phyloP scores from a whole-genome alignment of 2,329 filamentous ascomycete species.

The Diaporthe batatas region DNA sequence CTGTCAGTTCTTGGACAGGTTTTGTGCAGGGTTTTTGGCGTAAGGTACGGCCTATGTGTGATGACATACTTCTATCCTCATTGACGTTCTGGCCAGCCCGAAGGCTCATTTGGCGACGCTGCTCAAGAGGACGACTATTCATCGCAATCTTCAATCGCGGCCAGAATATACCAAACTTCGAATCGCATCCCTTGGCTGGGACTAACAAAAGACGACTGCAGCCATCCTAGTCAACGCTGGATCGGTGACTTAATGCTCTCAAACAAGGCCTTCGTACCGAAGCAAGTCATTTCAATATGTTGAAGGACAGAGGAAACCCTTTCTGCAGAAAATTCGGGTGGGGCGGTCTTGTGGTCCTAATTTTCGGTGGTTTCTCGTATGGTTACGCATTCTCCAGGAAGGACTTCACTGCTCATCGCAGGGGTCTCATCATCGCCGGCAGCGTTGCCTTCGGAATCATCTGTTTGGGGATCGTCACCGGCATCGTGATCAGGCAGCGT shows the following conservation, averaged over 20 bases:
- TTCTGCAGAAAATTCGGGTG: neutral
- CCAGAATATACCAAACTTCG: neutral
- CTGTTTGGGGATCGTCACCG: neutral
- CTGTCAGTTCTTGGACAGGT: neutral
- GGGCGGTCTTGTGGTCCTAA: neutral
- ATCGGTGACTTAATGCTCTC: too few relatives aligned
- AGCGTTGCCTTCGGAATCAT: neutral
- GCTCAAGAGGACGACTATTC: neutral
- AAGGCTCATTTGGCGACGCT: neutral
- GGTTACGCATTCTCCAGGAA: neutral
- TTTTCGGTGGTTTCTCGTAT: neutral
- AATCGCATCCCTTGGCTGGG: neutral
- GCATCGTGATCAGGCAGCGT: neutral
- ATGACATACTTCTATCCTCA: neutral
- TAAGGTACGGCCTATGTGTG: neutral
- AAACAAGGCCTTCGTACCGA: neutral
- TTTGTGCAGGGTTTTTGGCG: neutral
- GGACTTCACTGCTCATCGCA: conserved; percentile 10
- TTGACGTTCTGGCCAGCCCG: neutral
- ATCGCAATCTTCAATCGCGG: neutral
- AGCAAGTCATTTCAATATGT: neutral
- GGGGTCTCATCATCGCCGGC: conserved; percentile 9
- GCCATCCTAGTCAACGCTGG: too few relatives aligned
- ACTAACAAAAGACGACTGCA: neutral
- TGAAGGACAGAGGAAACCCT: neutral